Evolutionary conservation across 2,329 filamentous ascomycete species (phyloP), one percentile per base, ranked within the genome.

Genomic region (Botrytis elliptica): DNA sequence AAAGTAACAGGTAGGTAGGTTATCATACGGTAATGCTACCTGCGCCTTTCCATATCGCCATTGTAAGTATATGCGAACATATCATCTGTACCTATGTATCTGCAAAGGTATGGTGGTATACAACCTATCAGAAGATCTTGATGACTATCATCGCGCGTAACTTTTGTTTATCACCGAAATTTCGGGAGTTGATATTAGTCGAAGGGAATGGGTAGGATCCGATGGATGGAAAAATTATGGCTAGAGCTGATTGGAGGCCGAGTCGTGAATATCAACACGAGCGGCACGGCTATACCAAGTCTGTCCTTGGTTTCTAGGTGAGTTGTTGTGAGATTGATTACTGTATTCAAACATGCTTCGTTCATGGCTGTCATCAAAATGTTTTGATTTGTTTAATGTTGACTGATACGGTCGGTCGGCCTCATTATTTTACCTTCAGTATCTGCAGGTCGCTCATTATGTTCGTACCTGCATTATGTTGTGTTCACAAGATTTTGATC

Each of bases 401-500:
- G 42, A 44, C 55, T 70, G 29, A 22, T 22, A 67, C 25, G 36
- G 40, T 29, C 22, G 38, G 6, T 60, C 62, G 62, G 70, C 62
- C 63, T 46, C 46, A 22, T 36, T 46, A 25, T 42, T 68, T 42
- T 20, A 40, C 49, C 65, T 36, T 55, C 20, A 69, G 10, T 25
- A 57, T 71, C 33, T 71, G 69, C 69, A 42, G 20, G 69, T 52
- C 69, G 59, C 69, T 40, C 44, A 40, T 46, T 71, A 25, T 64
- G 44, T 25, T 52, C 49, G 70, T 72, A 72, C 70, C 63, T 72
- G 70, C 63, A 72, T 72, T 4, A 72, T 72, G 70, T 68, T 68
- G 70, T 72, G 63, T 68, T 55, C 44, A 60, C 44, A 65, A 65
- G 36, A 68, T 49, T 57, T 55, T 71, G 60, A 71, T 71, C 63